These are phyloP conservation scores for Urostyla sp. DNA, from an alignment of 73 alveolate genomes.

Conservation along the genomic window DNA sequence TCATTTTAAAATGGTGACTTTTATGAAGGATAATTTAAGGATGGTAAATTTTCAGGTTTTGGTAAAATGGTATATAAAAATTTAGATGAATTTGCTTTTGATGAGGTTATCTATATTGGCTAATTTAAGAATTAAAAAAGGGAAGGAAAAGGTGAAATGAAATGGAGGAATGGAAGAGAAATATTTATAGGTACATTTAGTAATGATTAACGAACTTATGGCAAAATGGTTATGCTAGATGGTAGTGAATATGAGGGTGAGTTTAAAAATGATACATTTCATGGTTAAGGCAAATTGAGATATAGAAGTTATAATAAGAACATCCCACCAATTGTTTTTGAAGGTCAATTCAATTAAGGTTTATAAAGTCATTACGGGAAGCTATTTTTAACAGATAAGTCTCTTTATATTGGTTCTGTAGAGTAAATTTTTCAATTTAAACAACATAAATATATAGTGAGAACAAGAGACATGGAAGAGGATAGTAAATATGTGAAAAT, in stretches of 20 bases:
- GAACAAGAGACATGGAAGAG: conserved; percentile 23
- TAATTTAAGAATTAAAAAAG: conserved; percentile 65
- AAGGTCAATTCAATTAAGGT: conserved; percentile 60
- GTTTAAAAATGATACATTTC: conserved; percentile 51
- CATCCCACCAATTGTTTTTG: conserved; percentile 27
- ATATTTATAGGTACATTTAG: conserved; percentile 61
- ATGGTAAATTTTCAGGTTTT: conserved; percentile 61
- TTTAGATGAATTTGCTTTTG: conserved; percentile 5
- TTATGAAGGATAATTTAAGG: conserved; percentile 77
- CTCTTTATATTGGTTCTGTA: conserved; percentile 31
- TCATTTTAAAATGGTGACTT: conserved; percentile 78
- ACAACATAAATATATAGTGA: conserved; percentile 29
- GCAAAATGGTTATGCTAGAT: conserved; percentile 47
- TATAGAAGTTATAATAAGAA: conserved; percentile 3
- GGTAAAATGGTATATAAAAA: conserved; percentile 56
- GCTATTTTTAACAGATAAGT: conserved; percentile 32
- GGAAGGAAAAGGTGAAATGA: conserved; percentile 74
- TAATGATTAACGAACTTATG: conserved; percentile 49
- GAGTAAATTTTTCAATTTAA: background rate
- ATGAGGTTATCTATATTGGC: conserved; percentile 67
- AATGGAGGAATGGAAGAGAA: conserved; percentile 63
- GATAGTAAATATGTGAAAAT: background rate
- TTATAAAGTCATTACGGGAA: conserved; percentile 17
- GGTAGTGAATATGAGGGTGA: conserved; percentile 63
- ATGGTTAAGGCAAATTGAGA: conserved; percentile 57